A percentile compares a stretch with the other conserved stretches of the same genome.
Conservation (phyloP, 257 asterid species). For the Petrea volubilis region DNA sequence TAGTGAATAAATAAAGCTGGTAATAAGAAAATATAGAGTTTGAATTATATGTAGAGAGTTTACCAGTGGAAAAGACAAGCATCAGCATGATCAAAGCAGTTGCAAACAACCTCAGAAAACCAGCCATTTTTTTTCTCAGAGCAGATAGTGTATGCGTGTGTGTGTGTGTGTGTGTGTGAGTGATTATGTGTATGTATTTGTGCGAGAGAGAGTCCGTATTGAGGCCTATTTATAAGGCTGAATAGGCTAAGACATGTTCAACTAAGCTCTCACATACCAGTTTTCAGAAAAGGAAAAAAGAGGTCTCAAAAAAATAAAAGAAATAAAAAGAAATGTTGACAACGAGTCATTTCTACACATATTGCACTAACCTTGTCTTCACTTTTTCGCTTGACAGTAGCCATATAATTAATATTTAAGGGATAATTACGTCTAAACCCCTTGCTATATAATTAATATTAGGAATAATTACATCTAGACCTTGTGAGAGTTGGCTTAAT, state of each 20-base stretch:
- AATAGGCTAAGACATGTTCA: background rate
- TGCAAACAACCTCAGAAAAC: constrained; percentile 40
- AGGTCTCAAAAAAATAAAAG: background rate
- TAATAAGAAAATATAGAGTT: background rate
- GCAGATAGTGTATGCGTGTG: background rate
- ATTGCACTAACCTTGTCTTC: constrained; percentile 27
- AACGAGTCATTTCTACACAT: constrained; percentile 30
- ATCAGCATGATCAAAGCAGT: constrained; percentile 40
- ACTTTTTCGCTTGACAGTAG: constrained; percentile 15
- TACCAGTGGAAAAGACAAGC: constrained; percentile 53
- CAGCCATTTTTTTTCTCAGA: constrained; percentile 34
- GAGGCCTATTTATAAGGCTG: constrained; percentile 17
- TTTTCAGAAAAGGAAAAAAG: background rate
- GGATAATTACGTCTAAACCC: too few relatives aligned
- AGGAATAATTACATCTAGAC: too few relatives aligned
- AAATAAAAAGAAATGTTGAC: background rate
- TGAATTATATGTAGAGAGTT: background rate
- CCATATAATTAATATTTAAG: background rate
- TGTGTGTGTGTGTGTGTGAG: constrained; percentile 1
- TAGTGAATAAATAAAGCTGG: background rate
- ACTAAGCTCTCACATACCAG: background rate
- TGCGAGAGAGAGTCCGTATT: background rate
- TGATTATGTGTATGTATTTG: constrained; percentile 16
- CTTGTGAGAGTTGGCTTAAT: too few relatives aligned
- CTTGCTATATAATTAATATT: too few relatives aligned